Evolutionary conservation across 257 asterid species (phyloP).

Genomic region (Solanum medicagineum): DNA sequence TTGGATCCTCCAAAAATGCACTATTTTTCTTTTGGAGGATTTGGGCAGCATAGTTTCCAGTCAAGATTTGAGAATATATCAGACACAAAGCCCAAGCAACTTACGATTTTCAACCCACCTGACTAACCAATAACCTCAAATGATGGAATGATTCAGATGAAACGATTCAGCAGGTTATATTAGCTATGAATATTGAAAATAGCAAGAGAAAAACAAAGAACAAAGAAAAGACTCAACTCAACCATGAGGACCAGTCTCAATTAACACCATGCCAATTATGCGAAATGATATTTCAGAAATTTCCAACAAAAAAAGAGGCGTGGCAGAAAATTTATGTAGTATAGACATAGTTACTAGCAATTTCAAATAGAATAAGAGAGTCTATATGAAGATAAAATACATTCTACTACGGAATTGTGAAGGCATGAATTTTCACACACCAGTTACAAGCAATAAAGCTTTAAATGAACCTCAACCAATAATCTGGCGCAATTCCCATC

Average conservation of each 20-base stretch:
- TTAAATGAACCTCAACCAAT: neutral
- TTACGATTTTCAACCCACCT: neutral
- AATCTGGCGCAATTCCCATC: neutral
- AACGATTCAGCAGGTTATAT: neutral
- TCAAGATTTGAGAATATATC: neutral
- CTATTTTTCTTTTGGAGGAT: neutral
- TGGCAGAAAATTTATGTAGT: neutral
- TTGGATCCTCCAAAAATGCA: neutral
- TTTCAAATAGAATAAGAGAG: neutral
- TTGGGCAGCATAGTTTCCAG: neutral
- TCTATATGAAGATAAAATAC: neutral
- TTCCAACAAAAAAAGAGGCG: neutral
- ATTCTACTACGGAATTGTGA: neutral
- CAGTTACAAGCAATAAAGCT: neutral
- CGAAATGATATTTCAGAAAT: neutral
- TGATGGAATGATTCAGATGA: neutral
- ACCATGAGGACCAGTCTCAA: neutral
- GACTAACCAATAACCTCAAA: neutral
- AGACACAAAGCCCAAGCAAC: neutral
- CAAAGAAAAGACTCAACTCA: neutral
- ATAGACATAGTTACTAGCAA: neutral
- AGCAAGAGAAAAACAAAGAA: neutral
- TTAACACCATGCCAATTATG: neutral
- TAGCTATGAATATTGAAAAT: neutral
- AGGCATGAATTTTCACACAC: neutral